Conservation (phyloP, 148 eudicot genomes). For the Amaranthus palmeri region DNA sequence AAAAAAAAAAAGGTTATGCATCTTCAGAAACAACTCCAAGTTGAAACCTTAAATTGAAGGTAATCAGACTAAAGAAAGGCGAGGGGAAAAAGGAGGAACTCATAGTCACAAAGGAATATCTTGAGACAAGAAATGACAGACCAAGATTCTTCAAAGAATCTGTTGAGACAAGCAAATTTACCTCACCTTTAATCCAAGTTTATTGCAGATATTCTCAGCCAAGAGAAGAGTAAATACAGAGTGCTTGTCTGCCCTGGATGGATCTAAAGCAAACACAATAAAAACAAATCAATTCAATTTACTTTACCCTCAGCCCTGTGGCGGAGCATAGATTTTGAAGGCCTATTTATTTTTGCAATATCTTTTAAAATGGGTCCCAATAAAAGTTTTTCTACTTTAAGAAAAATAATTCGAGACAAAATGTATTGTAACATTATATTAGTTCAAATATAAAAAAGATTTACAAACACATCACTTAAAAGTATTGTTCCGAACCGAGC, state of each 20-base stretch:
- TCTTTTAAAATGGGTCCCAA: no score
- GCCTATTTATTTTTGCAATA: no score
- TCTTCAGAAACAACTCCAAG: background rate
- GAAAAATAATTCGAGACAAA: no score
- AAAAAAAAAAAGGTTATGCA: background rate
- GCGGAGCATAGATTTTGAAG: no score
- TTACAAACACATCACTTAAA: no score
- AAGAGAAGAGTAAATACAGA: slow-evolving; percentile 87
- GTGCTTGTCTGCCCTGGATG: slow-evolving; percentile 85
- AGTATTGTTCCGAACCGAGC: no score
- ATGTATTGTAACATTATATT: no score
- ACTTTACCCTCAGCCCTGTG: background rate
- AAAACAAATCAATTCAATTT: slow-evolving; percentile 5
- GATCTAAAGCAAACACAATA: slow-evolving; percentile 47
- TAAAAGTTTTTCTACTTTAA: no score
- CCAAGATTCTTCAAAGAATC: background rate
- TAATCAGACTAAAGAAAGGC: background rate
- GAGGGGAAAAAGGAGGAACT: background rate
- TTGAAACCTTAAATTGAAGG: slow-evolving; percentile 3
- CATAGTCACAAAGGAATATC: background rate
- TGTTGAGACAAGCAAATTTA: background rate
- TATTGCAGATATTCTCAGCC: slow-evolving; percentile 74
- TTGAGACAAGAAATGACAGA: background rate
- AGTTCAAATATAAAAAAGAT: no score
- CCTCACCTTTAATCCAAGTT: slow-evolving; percentile 73